Evolutionary conservation across 2,329 filamentous ascomycete species (phyloP).

Genomic region (Chrysosporium queenslandicum): DNA sequence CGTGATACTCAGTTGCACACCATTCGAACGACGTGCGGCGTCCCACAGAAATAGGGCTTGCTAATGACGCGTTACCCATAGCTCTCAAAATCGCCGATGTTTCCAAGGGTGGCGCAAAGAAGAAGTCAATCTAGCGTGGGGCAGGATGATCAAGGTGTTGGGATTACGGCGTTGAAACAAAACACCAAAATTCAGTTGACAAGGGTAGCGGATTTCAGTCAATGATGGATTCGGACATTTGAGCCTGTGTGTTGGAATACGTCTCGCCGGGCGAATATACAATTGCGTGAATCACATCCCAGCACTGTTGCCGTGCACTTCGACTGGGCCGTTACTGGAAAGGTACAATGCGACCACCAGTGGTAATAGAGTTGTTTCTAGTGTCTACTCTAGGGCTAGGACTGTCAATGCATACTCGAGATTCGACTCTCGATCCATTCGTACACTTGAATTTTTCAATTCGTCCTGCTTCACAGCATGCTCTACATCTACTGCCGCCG

Average conservation of each 20-base stretch:
- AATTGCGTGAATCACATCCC: not conserved
- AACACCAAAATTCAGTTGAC: not conserved
- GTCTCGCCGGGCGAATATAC: not conserved
- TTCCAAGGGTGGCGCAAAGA: slow-evolving; percentile 36
- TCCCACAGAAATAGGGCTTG: not conserved
- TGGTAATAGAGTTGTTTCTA: not conserved
- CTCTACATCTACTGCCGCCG: too few species aligned
- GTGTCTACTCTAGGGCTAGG: not conserved
- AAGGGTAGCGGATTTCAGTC: not conserved
- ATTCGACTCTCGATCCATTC: not conserved
- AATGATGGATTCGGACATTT: not conserved
- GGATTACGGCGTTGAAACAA: slow-evolving; percentile 2
- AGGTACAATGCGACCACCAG: not conserved
- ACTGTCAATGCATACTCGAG: not conserved
- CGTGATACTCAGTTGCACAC: slow-evolving; percentile 33
- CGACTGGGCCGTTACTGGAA: not conserved
- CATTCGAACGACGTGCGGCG: too few species aligned
- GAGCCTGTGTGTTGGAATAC: not conserved
- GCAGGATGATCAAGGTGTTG: not conserved
- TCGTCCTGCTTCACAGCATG: not conserved
- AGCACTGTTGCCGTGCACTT: not conserved
- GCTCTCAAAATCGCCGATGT: slow-evolving; percentile 39
- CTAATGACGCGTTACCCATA: slow-evolving; percentile 20
- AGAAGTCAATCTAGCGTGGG: slow-evolving; percentile 35
- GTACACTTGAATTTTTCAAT: too few species aligned